Evolutionary conservation across 106 monocot species (phyloP).

Genomic region (Dendrobium chrysotoxum): DNA sequence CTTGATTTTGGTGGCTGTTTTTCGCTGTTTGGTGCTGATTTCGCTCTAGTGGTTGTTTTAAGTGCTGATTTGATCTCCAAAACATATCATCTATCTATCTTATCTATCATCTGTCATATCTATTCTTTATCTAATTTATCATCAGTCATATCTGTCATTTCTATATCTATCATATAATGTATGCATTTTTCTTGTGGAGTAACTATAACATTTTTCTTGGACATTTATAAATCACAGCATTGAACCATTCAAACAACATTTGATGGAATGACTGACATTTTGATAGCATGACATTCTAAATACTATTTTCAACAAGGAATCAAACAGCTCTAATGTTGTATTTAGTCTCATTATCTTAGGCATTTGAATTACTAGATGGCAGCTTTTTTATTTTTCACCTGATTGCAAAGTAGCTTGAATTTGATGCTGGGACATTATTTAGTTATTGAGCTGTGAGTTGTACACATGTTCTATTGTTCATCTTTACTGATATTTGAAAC

Average conservation of each 20-base stretch:
- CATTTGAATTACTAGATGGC: background rate
- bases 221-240: background rate
- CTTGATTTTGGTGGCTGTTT: too few relatives aligned
- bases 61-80: too few relatives aligned
- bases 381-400: background rate
- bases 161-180: too few relatives aligned
- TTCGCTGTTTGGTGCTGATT: too few relatives aligned
- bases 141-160: too few relatives aligned
- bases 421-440: background rate
- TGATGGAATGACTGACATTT: background rate
- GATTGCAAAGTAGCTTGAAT: background rate
- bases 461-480: background rate
- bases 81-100: too few relatives aligned
- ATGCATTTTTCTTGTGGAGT: background rate
- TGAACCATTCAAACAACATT: background rate
- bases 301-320: background rate
- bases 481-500: background rate
- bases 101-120: too few relatives aligned
- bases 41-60: too few relatives aligned
- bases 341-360: background rate
- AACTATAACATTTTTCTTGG: background rate
- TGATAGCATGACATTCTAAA: background rate
- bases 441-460: background rate
- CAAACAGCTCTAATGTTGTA: background rate
- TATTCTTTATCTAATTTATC: too few relatives aligned